phyloP scores from a whole-genome alignment of 176 grass and related monocot species.

The Elaeis guineensis region DNA sequence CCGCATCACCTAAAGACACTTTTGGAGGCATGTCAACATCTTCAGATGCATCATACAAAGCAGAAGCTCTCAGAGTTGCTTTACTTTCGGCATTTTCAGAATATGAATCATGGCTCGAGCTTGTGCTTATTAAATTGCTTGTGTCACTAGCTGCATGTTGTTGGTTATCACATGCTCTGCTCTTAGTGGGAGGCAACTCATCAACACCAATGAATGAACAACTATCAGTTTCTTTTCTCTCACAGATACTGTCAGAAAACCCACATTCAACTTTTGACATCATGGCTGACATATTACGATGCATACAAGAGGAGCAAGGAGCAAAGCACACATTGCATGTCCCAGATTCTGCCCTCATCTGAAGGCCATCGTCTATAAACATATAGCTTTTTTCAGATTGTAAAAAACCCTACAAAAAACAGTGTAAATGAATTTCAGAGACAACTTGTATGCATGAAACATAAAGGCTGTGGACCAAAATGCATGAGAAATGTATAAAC shows the following conservation, averaged over 20 bases:
- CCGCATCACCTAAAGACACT: neutral
- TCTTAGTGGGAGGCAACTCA: constrained; percentile 21
- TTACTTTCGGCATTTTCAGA: constrained; percentile 57
- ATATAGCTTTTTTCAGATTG: neutral
- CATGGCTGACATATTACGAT: constrained; percentile 24
- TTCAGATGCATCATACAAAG: constrained; percentile 38
- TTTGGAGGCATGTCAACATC: constrained; percentile 41
- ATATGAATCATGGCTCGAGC: constrained; percentile 53
- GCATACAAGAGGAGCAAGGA: constrained; percentile 71
- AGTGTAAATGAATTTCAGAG: too few relatives aligned
- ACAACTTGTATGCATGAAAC: too few relatives aligned
- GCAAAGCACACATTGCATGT: constrained; percentile 68
- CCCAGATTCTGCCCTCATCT: constrained; percentile 44
- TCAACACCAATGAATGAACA: constrained; percentile 23
- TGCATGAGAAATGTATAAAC: too few relatives aligned
- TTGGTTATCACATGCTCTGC: constrained; percentile 30
- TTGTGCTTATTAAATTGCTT: constrained; percentile 42
- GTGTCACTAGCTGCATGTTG: constrained; percentile 25
- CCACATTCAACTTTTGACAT: constrained; percentile 44
- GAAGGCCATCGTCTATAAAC: neutral
- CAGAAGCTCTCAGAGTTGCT: constrained; percentile 20
- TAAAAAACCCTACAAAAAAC: neutral
- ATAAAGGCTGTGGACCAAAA: too few relatives aligned
- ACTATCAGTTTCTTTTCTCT: constrained; percentile 41
- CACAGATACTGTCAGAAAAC: constrained; percentile 46